A percentile compares a stretch with the other conserved stretches of the same genome.
These are phyloP conservation scores for Zygnema circumcarinatum DNA, from an alignment of 139 green algal genomes.

Conservation along the genomic window DNA sequence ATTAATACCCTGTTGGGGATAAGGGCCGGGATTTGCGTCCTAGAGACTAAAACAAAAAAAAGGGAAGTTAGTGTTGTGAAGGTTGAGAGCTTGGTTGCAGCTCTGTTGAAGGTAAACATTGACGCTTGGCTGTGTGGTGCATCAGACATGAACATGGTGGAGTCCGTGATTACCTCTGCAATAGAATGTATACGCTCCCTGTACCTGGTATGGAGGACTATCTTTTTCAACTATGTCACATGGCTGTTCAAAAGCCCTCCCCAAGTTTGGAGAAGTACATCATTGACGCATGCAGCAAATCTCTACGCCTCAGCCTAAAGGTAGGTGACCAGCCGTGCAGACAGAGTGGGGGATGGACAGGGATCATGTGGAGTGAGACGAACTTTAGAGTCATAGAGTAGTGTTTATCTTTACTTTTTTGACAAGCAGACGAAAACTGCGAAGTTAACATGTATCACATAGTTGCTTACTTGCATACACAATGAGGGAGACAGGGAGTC, in stretches of 20 bases:
- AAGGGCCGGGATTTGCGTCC: no score
- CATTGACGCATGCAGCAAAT: slow-evolving; percentile 79
- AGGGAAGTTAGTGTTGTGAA: no score
- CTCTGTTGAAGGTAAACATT: no score
- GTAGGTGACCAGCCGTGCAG: slow-evolving; percentile 54
- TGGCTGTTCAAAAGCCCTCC: slow-evolving; percentile 72
- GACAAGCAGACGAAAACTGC: no score
- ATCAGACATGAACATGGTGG: slow-evolving; percentile 69
- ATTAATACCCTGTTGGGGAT: no score
- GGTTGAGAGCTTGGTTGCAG: no score
- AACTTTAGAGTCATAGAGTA: neutral
- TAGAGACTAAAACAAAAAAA: no score
- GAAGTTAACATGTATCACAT: no score
- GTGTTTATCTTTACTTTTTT: no score
- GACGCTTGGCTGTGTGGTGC: no score
- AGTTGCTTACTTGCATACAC: no score
- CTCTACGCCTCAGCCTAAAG: slow-evolving; percentile 86
- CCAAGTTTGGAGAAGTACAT: slow-evolving; percentile 79
- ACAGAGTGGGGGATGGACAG: neutral
- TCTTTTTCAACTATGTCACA: slow-evolving; percentile 84
- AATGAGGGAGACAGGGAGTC: no score
- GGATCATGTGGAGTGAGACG: neutral
- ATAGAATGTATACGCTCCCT: slow-evolving; percentile 81
- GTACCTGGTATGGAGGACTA: slow-evolving; percentile 81
- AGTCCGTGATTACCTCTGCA: slow-evolving; percentile 91